Base-by-base conservation (phyloP, 768 basidiomycete species). In the Tricholoma matsutake region DNA sequence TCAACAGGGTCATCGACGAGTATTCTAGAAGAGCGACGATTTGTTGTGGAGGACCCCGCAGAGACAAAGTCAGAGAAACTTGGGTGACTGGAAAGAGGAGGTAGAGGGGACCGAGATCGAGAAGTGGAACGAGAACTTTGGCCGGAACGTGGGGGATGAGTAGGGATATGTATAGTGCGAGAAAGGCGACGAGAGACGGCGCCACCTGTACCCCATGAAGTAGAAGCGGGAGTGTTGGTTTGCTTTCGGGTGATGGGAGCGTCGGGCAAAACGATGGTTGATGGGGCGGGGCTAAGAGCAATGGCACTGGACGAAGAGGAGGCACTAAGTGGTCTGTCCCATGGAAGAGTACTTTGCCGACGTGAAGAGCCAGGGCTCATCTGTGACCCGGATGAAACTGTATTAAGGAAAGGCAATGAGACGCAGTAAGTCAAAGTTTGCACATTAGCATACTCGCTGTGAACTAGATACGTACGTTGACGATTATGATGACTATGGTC, bases 51-150 rank as follows among this genome's bases (percentile, higher is more conserved):
- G 59, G 79, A 72, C 4, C 73, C 76, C 60, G 77, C 72, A 20
- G 61, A 67, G 45, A 61, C 63, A 59, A 83, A 81, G 55, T 89
- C 86, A 5, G 86, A 82, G 64, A 89, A 89, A 71, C 83, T 86
- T 63, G 80, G 74, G 73, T 88, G 88, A 3, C 81, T 82, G 58
- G 86, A 81, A 59, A 83, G 68, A 39, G 87, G 84, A 9, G 94
- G 94, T 57, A 97, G 81, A 1, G 95, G 96, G 0, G 97, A 98
- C 43, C 95, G 86, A 5, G 96, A 98, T 51, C 96, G 88, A 58
- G 96, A 98, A 18, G 91, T 94, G 8, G 95, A 97, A 34, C 96
- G 90, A 20, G 96, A 98, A 69, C 89, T 92, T 65, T 89, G 87
- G 31, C 85, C 87, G 58, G 93, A 94, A 57, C 78, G 86, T 54